Evolutionary conservation across 768 basidiomycete species (phyloP).

Genomic region (Podaxis mareebaensis): DNA sequence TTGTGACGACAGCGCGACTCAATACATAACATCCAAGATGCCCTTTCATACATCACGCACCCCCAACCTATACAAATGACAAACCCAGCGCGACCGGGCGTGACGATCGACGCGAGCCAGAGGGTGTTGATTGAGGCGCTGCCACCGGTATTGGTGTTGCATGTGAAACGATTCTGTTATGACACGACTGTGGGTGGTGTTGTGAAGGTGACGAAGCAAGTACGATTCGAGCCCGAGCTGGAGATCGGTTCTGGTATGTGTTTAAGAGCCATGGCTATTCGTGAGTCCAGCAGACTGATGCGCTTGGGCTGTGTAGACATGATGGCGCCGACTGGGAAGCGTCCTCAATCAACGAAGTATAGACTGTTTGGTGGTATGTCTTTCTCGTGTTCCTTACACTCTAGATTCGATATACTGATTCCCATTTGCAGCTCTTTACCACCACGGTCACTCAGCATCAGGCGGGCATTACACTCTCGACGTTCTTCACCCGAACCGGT

Average conservation of each 20-base stretch:
- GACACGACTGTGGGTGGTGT: slow-evolving; percentile 74
- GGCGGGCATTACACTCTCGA: slow-evolving; percentile 97
- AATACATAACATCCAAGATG: slow-evolving; percentile 80
- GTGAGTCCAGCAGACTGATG: neutral
- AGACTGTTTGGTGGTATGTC: slow-evolving; percentile 80
- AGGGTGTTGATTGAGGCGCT: slow-evolving; percentile 73
- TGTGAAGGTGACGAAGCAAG: slow-evolving; percentile 83
- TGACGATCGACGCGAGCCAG: slow-evolving; percentile 66
- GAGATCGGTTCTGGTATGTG: slow-evolving; percentile 68
- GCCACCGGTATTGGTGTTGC: slow-evolving; percentile 83
- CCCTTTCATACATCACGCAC: slow-evolving; percentile 72
- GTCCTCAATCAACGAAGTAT: slow-evolving; percentile 55
- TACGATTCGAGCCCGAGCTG: slow-evolving; percentile 76
- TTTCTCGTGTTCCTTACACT: neutral
- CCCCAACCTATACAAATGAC: slow-evolving; percentile 82
- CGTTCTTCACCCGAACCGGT: slow-evolving; percentile 74
- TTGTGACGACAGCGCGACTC: slow-evolving; percentile 54
- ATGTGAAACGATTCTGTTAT: slow-evolving; percentile 90
- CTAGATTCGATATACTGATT: neutral
- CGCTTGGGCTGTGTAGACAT: slow-evolving; percentile 43
- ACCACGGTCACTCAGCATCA: slow-evolving; percentile 87
- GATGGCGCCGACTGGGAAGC: slow-evolving; percentile 52
- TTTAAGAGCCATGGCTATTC: neutral
- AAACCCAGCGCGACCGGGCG: slow-evolving; percentile 53
- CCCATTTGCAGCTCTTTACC: slow-evolving; percentile 70